phyloP scores from a whole-genome alignment of 108 stramenopile species.

The Seminavis robusta region DNA sequence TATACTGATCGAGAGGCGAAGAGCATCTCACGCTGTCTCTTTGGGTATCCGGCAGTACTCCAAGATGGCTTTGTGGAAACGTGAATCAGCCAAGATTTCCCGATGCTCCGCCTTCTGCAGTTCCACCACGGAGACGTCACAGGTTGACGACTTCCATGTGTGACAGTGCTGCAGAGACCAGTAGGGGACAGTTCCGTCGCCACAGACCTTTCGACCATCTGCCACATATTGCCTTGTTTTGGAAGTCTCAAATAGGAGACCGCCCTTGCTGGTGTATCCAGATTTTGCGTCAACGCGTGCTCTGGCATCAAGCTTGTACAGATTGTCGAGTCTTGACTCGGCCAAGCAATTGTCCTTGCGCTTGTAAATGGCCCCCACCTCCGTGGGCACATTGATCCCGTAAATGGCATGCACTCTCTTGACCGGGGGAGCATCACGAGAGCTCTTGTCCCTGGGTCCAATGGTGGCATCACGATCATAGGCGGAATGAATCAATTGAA shows the following conservation, averaged over 20 bases:
- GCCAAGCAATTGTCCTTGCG: constrained; percentile 26
- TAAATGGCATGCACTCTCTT: constrained; percentile 51
- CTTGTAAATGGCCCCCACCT: constrained; percentile 42
- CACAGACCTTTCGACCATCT: constrained; percentile 9
- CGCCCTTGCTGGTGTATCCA: constrained; percentile 21
- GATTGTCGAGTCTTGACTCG: constrained; percentile 8
- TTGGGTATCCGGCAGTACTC: constrained; percentile 21
- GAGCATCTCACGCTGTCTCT: too few species aligned
- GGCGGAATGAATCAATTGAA: constrained; percentile 9
- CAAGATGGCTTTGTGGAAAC: constrained; percentile 42
- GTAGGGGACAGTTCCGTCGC: constrained; percentile 59
- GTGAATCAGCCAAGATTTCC: constrained; percentile 23
- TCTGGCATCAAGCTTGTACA: constrained; percentile 30
- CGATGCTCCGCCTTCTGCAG: constrained; percentile 23
- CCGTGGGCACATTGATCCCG: constrained; percentile 58
- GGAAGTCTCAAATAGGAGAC: constrained; percentile 49
- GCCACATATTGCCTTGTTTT: constrained; percentile 25
- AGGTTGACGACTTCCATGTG: constrained; percentile 30
- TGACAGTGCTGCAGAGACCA: constrained; percentile 45
- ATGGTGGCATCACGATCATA: constrained; percentile 19
- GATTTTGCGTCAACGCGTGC: constrained; percentile 17
- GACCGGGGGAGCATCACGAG: constrained; percentile 48
- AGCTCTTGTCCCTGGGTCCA: constrained; percentile 7
- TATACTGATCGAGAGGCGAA: too few species aligned
- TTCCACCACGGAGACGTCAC: constrained; percentile 23